phyloP scores from a whole-genome alignment of 2,329 filamentous ascomycete genomes.

The Talaromyces sp. region DNA sequence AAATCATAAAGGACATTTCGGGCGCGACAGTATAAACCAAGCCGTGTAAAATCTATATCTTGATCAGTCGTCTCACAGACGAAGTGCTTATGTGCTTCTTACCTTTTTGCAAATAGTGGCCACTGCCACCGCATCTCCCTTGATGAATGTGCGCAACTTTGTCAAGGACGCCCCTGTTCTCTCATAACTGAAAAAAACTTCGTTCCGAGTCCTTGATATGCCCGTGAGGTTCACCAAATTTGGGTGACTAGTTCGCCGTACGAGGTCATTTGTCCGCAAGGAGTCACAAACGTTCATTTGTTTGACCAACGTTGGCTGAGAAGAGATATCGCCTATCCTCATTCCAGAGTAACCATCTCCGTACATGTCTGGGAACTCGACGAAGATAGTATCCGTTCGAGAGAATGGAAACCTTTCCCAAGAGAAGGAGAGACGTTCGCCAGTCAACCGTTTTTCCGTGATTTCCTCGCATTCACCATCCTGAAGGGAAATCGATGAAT shows the following conservation, averaged over 20 bases:
- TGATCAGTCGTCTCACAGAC: neutral
- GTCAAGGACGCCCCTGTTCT: neutral
- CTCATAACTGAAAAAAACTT: neutral
- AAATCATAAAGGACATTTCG: too few relatives aligned
- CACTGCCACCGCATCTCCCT: neutral
- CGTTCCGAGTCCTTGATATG: neutral
- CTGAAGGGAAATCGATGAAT: neutral
- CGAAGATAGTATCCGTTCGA: conserved; percentile 4
- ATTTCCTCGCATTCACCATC: neutral
- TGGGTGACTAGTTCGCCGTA: neutral
- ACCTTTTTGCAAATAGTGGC: conserved; percentile 4
- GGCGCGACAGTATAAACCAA: too few relatives aligned
- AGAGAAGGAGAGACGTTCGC: neutral
- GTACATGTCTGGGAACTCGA: neutral
- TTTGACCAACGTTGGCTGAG: neutral
- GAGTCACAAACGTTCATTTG: neutral
- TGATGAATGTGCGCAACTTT: neutral
- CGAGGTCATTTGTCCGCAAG: neutral
- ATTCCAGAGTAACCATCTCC: neutral
- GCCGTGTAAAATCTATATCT: too few relatives aligned
- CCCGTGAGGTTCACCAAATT: conserved; percentile 6
- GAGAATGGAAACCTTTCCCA: neutral
- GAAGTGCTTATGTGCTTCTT: neutral
- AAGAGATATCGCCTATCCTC: neutral
- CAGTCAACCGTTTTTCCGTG: neutral